A percentile compares a stretch with the other conserved stretches of the same genome.
Conservation (phyloP, 192 early-diverging fungal genomes). For the Mycoemilia scoparia region DNA sequence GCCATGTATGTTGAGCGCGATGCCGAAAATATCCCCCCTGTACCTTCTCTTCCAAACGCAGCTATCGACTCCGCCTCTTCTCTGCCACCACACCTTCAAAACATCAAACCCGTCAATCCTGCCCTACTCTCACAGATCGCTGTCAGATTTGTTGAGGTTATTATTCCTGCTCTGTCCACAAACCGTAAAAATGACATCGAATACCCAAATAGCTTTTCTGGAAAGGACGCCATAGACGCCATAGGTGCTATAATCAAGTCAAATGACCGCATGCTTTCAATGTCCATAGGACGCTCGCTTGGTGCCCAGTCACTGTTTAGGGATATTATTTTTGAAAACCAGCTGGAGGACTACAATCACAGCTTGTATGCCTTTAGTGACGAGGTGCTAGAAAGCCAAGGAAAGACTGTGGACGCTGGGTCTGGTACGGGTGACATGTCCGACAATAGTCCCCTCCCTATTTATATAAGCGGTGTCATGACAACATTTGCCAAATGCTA, state of each 20-base stretch:
- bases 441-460: slow-evolving; percentile 3
- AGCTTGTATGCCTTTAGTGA: slow-evolving; percentile 73
- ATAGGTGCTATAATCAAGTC: slow-evolving; percentile 62
- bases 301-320: slow-evolving; percentile 84
- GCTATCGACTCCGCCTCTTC: too few species aligned
- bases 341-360: slow-evolving; percentile 63
- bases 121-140: slow-evolving; percentile 56
- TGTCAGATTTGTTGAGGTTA: slow-evolving; percentile 35
- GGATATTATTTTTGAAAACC: slow-evolving; percentile 73
- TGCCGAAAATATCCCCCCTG: too few species aligned
- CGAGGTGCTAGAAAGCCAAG: slow-evolving; percentile 10
- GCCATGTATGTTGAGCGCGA: too few species aligned
- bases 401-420: too few species aligned
- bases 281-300: slow-evolving; percentile 73
- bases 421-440: too few species aligned
- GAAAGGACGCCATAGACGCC: slow-evolving; percentile 76
- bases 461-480: slow-evolving; percentile 78
- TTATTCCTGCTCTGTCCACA: slow-evolving; percentile 35
- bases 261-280: slow-evolving; percentile 68
- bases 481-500: slow-evolving; percentile 83
- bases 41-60: too few species aligned
- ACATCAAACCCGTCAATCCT: slow-evolving; percentile 44
- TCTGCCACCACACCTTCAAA: too few species aligned
- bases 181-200: slow-evolving; percentile 61
- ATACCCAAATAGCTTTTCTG: slow-evolving; percentile 71